A percentile compares a stretch with the other conserved stretches of the same genome.
Evolutionary conservation across 495 filamentous ascomycete species (phyloP).

Genomic region (Lepidopterella palustris): DNA sequence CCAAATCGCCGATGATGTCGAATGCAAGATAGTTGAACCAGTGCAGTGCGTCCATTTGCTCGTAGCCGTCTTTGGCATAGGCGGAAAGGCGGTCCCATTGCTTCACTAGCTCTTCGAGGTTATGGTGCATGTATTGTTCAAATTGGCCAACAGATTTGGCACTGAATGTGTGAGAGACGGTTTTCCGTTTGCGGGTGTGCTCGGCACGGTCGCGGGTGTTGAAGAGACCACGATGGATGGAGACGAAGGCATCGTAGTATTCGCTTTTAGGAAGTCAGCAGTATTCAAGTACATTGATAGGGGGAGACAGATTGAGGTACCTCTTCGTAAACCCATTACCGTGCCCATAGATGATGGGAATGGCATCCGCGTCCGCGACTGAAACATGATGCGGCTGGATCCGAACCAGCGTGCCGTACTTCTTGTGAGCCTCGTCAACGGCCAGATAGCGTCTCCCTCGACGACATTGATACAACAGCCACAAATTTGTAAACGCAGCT

Average conservation of each 20-base stretch:
- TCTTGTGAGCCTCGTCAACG: constrained; percentile 69
- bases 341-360: constrained; percentile 51
- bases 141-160: constrained; percentile 77
- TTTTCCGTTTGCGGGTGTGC: constrained; percentile 86
- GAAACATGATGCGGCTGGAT: constrained; percentile 55
- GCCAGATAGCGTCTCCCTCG: constrained; percentile 59
- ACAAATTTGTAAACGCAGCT: constrained; percentile 67
- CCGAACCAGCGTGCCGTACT: constrained; percentile 54
- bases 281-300: background rate
- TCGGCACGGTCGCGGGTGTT: constrained; percentile 79
- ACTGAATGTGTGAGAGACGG: constrained; percentile 79
- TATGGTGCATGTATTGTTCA: constrained; percentile 81
- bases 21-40: constrained; percentile 97
- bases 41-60: constrained; percentile 67
- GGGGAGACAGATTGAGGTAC: constrained; percentile 17
- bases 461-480: constrained; percentile 65
- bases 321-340: constrained; percentile 41
- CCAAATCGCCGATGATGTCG: constrained; percentile 79
- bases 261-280: constrained; percentile 40
- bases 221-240: constrained; percentile 80
- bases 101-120: constrained; percentile 65
- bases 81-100: constrained; percentile 56
- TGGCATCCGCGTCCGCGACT: constrained; percentile 54
- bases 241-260: constrained; percentile 90
- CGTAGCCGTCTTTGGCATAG: constrained; percentile 47